Conservation (phyloP, 202 grass and related monocot species). For the Bolboschoenoplectus hybrid region DNA sequence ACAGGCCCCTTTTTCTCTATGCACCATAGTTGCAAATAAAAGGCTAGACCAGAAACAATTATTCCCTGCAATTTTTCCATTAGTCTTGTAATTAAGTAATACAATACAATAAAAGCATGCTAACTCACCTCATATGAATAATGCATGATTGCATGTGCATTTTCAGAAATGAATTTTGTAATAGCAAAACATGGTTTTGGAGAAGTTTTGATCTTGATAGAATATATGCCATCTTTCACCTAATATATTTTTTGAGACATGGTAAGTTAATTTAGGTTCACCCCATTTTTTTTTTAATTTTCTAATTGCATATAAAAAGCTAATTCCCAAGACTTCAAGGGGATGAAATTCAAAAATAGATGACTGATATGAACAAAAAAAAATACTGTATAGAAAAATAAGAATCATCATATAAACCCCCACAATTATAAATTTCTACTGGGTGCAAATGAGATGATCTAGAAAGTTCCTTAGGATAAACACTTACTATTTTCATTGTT, state of each 20-base stretch:
- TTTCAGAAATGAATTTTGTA: neutral
- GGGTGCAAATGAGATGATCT: too few species aligned
- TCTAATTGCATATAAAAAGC: neutral
- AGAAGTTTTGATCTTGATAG: neutral
- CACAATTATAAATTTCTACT: neutral
- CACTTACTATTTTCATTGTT: too few species aligned
- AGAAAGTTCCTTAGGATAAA: too few species aligned
- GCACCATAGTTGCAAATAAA: slow-evolving; percentile 84
- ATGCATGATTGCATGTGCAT: neutral
- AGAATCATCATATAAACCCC: neutral
- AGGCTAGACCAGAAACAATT: slow-evolving; percentile 62
- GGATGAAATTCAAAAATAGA: neutral
- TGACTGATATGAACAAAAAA: too few species aligned
- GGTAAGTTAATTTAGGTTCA: neutral
- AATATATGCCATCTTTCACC: neutral
- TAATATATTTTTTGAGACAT: neutral
- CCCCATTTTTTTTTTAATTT: neutral
- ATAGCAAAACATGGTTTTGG: neutral
- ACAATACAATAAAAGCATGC: neutral
- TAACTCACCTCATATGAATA: neutral
- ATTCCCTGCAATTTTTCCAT: slow-evolving; percentile 44
- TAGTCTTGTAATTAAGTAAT: neutral
- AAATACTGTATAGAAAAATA: too few species aligned
- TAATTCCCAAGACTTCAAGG: neutral
- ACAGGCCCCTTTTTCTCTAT: slow-evolving; percentile 70